Percentiles rank a stretch among this genome's conserved stretches.
Conservation (phyloP, 805 yeast species). For the Yamadazyma scolyti region DNA sequence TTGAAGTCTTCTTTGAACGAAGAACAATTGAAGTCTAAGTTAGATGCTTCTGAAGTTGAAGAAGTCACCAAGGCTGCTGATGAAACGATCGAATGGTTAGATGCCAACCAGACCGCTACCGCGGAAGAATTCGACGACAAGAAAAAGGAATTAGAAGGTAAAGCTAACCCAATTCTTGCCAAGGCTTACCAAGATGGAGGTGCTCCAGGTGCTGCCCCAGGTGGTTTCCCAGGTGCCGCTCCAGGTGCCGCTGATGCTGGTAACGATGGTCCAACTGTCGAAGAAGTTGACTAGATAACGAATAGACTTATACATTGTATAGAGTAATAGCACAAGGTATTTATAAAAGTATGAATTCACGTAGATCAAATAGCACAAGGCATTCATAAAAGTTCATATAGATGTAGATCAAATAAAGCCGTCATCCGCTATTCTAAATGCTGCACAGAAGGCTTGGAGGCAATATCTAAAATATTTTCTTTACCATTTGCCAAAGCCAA, state of each 20-base stretch:
- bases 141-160: conserved; percentile 93
- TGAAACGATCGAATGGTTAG: conserved; percentile 88
- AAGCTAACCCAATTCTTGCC: conserved; percentile 95
- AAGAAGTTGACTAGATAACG: conserved; percentile 50
- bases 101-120: conserved; percentile 86
- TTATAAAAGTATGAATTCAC: too few species aligned
- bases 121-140: conserved; percentile 88
- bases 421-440: conserved; percentile 1
- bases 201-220: conserved; percentile 67
- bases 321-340: too few species aligned
- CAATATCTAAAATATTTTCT: background rate
- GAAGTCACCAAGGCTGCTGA: conserved; percentile 75
- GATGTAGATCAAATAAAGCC: too few species aligned
- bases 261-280: conserved; percentile 49
- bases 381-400: too few species aligned
- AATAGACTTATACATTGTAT: too few species aligned
- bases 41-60: conserved; percentile 54
- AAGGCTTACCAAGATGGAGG: conserved; percentile 96
- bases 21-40: conserved; percentile 11
- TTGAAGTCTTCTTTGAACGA: conserved; percentile 68
- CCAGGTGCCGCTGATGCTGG: conserved; percentile 54
- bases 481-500: conserved; percentile 5
- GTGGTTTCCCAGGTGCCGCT: conserved; percentile 52
- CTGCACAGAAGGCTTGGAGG: background rate
- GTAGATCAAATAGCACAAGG: conserved; percentile 1